Conservation (phyloP, 306 rosid genomes). For the Aeschynomene evenia region DNA sequence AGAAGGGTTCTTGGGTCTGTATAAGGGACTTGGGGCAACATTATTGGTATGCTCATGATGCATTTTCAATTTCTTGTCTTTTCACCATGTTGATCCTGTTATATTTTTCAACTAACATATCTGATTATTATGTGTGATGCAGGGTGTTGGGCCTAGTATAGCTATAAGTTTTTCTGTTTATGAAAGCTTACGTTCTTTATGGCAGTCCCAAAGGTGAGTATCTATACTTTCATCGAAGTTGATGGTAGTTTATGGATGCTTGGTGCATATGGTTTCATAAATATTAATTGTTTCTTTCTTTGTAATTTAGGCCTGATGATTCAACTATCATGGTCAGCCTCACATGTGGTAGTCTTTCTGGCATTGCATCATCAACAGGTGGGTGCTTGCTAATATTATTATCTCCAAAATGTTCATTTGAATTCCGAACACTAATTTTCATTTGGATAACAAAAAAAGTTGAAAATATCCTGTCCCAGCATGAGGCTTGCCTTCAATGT, state of each 20-base stretch:
- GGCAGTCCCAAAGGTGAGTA: conserved; percentile 69
- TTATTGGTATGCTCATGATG: conserved; percentile 57
- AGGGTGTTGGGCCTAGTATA: conserved; percentile 88
- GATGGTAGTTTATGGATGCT: background rate
- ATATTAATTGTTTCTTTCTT: conserved; percentile 16
- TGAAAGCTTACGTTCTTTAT: conserved; percentile 62
- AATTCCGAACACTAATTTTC: background rate
- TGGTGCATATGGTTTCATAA: conserved; percentile 23
- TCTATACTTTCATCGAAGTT: conserved; percentile 13
- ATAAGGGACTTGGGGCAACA: conserved; percentile 89
- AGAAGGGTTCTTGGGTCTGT: conserved; percentile 76
- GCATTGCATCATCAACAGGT: conserved; percentile 87
- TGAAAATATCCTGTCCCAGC: background rate
- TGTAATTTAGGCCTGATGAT: conserved; percentile 63
- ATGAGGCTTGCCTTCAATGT: background rate
- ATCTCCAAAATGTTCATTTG: background rate
- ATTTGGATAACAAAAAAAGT: background rate
- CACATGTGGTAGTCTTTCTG: conserved; percentile 85
- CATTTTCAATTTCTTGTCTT: background rate
- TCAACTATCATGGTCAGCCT: conserved; percentile 68
- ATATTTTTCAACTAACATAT: background rate
- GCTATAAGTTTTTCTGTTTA: conserved; percentile 81
- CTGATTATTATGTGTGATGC: conserved; percentile 24
- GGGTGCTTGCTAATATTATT: conserved; percentile 6
- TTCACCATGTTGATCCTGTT: conserved; percentile 4